phyloP scores from a whole-genome alignment of 495 filamentous ascomycete genomes.

The Penicillium antarcticum region DNA sequence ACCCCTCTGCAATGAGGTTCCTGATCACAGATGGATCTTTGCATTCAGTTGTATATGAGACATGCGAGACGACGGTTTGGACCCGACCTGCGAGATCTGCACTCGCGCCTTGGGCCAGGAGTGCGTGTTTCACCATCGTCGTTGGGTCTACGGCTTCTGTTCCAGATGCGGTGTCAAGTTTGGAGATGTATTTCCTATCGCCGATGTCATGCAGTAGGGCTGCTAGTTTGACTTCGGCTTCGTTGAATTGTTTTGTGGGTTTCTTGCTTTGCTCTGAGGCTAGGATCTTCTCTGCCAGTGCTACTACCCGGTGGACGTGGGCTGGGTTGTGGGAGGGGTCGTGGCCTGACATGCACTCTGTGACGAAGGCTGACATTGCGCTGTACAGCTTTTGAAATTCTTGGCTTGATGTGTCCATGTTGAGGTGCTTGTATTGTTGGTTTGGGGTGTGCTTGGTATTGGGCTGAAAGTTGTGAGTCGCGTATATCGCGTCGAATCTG shows the following conservation, averaged over 20 bases:
- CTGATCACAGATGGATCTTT: constrained; percentile 53
- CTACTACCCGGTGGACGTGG: constrained; percentile 77
- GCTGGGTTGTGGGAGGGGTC: constrained; percentile 83
- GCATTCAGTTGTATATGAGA: constrained; percentile 75
- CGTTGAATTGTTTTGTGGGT: constrained; percentile 39
- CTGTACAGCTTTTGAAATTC: constrained; percentile 38
- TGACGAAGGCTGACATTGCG: constrained; percentile 55
- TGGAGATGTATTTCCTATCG: constrained; percentile 72
- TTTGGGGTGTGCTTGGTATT: neutral
- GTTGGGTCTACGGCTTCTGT: constrained; percentile 31
- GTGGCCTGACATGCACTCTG: constrained; percentile 72
- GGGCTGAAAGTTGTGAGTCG: neutral
- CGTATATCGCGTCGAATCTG: neutral
- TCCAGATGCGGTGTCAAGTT: neutral
- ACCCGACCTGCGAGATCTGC: constrained; percentile 57
- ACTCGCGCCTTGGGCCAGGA: constrained; percentile 54
- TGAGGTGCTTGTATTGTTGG: neutral
- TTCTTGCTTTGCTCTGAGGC: constrained; percentile 34
- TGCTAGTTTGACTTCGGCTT: constrained; percentile 60
- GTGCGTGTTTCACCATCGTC: constrained; percentile 53
- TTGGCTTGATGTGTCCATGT: constrained; percentile 10
- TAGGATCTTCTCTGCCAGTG: constrained; percentile 62
- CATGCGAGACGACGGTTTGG: constrained; percentile 65
- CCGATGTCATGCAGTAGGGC: constrained; percentile 86
- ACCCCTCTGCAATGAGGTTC: constrained; percentile 45